These are phyloP conservation scores for Coemansia sp. DNA, from an alignment of 192 early-diverging fungal species.

Conservation along the genomic window DNA sequence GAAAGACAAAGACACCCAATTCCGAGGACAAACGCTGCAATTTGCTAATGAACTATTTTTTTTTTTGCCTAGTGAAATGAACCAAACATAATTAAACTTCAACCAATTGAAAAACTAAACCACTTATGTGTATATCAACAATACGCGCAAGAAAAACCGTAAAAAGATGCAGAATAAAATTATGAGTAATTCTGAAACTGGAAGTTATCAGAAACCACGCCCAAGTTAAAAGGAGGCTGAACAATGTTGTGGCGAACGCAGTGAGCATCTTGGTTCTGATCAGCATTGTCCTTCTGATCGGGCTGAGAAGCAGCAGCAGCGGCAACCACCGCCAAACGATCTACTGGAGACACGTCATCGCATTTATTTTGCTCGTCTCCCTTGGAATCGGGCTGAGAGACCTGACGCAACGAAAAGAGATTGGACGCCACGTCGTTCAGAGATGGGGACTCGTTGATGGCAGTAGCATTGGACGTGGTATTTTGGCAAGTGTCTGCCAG, in stretches of 20 bases:
- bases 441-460: slow-evolving; percentile 22
- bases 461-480: background rate
- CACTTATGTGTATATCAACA: too few species aligned
- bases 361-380: background rate
- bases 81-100: too few species aligned
- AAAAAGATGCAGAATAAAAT: background rate
- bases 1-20: too few species aligned
- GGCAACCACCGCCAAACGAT: slow-evolving; percentile 14
- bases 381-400: background rate
- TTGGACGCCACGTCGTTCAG: slow-evolving; percentile 47
- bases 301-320: slow-evolving; percentile 11
- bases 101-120: too few species aligned
- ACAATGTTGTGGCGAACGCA: too few species aligned
- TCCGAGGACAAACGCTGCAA: too few species aligned
- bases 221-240: slow-evolving; percentile 8
- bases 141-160: too few species aligned
- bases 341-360: background rate
- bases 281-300: background rate
- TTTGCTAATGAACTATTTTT: too few species aligned
- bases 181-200: slow-evolving; percentile 33
- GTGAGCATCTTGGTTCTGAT: too few species aligned
- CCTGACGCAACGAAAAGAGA: slow-evolving; percentile 40
- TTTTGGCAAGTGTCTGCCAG: background rate
- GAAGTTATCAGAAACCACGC: slow-evolving; percentile 16
- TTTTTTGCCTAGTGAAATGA: too few species aligned